Evolutionary conservation across 1,284 basidiomycete genomes (phyloP), one percentile per base, ranked within the genome.

Genomic region (Malassezia brasiliensis): DNA sequence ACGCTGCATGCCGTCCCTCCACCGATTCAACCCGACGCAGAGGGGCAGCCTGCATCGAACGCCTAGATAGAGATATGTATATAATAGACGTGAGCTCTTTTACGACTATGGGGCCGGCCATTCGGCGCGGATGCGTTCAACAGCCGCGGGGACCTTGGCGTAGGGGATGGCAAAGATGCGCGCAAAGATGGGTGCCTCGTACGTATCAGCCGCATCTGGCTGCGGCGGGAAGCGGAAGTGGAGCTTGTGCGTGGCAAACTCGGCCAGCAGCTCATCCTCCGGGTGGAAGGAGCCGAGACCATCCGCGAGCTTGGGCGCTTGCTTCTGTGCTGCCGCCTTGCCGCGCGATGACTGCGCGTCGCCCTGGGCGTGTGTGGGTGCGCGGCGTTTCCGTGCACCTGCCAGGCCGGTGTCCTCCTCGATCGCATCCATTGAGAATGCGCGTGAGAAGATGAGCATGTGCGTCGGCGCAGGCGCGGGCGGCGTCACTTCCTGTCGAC

Each of bases 221-320:
- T 67, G 68, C 6, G 69, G 61, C 0, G 70, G 70, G 63, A 71
- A 73, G 32, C 69, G 66, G 52, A 63, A 73, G 10, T 66, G 71
- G 44, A 65, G 55, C 34, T 61, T 53, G 47, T 69, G 62, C 19
- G 60, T 53, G 6, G 68, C 70, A 32, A 58, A 48, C 47, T 59
- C 44, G n/a, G 44, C 25, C 19, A 72, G 60, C 17, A 67, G 54
- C 42, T 68, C 61, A 47, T 72, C 70, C 42, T 72, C 70, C 0
- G 70, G 70, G 46, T 69, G 68, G 56, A 72, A 72, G n/a, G 67
- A 56, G 9, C 68, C 68, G 12, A 68, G 40, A 35, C 67, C 63
- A 17, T 67, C 64, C 19, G 60, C 62, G 52, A 28, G 48, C 42
- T 20, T 57, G 0, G 62, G 54, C 38, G 64, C 53, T 45, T 63